These are phyloP conservation scores for Fusarium torreyae DNA, from an alignment of 2,329 filamentous ascomycete species.

Conservation along the genomic window DNA sequence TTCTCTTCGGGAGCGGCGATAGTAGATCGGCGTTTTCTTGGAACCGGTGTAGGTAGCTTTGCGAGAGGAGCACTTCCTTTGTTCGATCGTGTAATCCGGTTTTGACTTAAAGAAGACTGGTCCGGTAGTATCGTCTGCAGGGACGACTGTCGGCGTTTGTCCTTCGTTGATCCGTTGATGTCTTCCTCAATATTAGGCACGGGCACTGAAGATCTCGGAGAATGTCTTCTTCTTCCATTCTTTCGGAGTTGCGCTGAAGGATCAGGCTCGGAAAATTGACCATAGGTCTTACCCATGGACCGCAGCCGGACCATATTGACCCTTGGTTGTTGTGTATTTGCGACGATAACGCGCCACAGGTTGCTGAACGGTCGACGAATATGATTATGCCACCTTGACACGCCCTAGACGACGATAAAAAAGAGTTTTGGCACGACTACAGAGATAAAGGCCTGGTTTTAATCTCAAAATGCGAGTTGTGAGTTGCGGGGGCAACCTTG, in stretches of 20 bases:
- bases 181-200: conserved; percentile 20
- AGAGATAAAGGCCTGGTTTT: background rate
- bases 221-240: conserved; percentile 2
- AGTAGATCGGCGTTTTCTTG: conserved; percentile 31
- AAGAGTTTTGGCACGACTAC: background rate
- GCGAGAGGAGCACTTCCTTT: background rate
- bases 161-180: background rate
- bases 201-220: conserved; percentile 5
- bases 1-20: background rate
- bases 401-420: background rate
- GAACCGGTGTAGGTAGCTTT: background rate
- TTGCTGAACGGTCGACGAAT: background rate
- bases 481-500: background rate
- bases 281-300: conserved; percentile 21
- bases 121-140: conserved; percentile 1
- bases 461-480: background rate
- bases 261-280: background rate
- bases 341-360: background rate
- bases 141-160: conserved; percentile 7
- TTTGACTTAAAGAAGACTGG: background rate
- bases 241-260: background rate
- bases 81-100: conserved; percentile 33
- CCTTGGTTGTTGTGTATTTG: conserved; percentile 20
- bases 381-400: conserved; percentile 2
- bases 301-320: conserved; percentile 29